Evolutionary conservation across 495 filamentous ascomycete species (phyloP).

Genomic region (Schizothecium vesticola): DNA sequence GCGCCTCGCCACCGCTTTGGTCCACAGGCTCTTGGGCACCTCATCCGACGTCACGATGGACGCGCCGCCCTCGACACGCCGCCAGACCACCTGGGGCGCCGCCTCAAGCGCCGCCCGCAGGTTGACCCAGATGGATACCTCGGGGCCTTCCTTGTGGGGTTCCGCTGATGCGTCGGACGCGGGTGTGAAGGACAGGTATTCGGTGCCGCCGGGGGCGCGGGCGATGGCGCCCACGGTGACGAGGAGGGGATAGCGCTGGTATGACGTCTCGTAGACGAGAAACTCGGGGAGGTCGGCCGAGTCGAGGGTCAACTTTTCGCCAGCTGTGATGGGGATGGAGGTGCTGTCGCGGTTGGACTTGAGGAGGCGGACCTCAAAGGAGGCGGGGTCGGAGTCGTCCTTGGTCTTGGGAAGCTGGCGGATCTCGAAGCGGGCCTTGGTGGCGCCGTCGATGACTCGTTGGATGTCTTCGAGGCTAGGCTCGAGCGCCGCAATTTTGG

Average conservation of each 20-base stretch:
- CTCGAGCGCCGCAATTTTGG: slow-evolving; percentile 27
- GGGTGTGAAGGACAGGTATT: slow-evolving; percentile 26
- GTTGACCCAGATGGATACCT: slow-evolving; percentile 35
- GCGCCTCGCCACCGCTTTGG: slow-evolving; percentile 31
- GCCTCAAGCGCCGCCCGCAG: slow-evolving; percentile 27
- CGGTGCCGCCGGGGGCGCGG: slow-evolving; percentile 25
- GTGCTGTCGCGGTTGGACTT: slow-evolving; percentile 13
- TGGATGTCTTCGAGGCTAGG: slow-evolving; percentile 34
- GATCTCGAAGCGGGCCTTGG: slow-evolving; percentile 30
- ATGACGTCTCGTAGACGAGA: slow-evolving; percentile 35
- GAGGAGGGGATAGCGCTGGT: slow-evolving; percentile 33
- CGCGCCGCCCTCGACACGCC: slow-evolving; percentile 24
- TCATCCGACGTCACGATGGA: slow-evolving; percentile 28
- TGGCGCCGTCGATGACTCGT: slow-evolving; percentile 27
- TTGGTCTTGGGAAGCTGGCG: slow-evolving; percentile 16
- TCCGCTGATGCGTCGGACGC: slow-evolving; percentile 12
- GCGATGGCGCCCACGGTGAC: slow-evolving; percentile 29
- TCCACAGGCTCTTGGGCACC: slow-evolving; percentile 31
- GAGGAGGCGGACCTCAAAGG: slow-evolving; percentile 29
- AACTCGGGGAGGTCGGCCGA: slow-evolving; percentile 30
- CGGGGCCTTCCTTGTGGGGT: slow-evolving; percentile 13
- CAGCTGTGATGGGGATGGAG: slow-evolving; percentile 20
- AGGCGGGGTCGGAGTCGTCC: slow-evolving; percentile 17
- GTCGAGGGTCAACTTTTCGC: slow-evolving; percentile 24
- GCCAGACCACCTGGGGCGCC: slow-evolving; percentile 24